Conservation (phyloP, 2,329 filamentous ascomycete species). For the Colletotrichum tofieldiae region DNA sequence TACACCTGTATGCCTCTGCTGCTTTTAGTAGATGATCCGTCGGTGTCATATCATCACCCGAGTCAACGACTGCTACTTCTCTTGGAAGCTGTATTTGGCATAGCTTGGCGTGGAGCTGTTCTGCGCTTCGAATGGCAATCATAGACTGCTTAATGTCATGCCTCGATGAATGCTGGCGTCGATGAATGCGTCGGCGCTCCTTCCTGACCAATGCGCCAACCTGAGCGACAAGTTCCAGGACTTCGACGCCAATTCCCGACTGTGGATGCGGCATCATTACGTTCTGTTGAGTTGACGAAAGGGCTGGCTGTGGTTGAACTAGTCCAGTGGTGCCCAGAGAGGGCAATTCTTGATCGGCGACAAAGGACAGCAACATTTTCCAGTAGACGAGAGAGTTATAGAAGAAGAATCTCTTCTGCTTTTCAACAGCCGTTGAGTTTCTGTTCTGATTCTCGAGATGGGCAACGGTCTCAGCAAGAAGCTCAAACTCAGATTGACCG, state of each 20-base stretch:
- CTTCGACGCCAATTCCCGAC: constrained; percentile 46
- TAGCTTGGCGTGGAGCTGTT: constrained; percentile 43
- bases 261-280: constrained; percentile 48
- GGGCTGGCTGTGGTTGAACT: constrained; percentile 5
- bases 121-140: constrained; percentile 45
- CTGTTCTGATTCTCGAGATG: constrained; percentile 18
- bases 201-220: constrained; percentile 46
- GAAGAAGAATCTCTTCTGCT: constrained; percentile 48
- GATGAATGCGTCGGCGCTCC: constrained; percentile 47
- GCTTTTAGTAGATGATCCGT: constrained; percentile 47
- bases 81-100: constrained; percentile 4
- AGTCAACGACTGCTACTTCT: constrained; percentile 34
- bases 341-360: constrained; percentile 42
- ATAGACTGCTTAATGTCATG: constrained; percentile 47
- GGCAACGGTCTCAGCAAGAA: constrained; percentile 4
- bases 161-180: constrained; percentile 45
- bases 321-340: constrained; percentile 18
- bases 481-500: constrained; percentile 51
- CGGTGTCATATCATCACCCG: constrained; percentile 48
- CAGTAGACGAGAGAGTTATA: constrained; percentile 49
- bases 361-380: constrained; percentile 49
- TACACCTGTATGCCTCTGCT: constrained; percentile 50
- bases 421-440: constrained; percentile 38
- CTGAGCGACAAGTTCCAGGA: constrained; percentile 47
- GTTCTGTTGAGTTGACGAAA: not conserved